Percentiles rank a stretch among this genome's conserved stretches.
phyloP scores from a whole-genome alignment of 2,329 filamentous ascomycete genomes.

The Fonsecaea monophora region DNA sequence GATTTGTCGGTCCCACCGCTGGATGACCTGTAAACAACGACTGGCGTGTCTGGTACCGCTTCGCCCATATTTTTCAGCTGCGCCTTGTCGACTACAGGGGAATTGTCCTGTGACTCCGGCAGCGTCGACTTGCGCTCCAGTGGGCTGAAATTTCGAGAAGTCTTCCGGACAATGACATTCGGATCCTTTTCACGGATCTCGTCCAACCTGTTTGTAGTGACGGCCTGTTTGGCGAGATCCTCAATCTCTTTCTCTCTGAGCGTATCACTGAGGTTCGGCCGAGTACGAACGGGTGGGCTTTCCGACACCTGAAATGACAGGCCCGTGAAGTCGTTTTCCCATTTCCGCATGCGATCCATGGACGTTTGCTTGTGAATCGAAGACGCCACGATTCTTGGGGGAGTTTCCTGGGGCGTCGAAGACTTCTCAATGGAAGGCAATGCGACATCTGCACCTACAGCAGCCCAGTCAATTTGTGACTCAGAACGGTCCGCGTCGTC shows the following conservation, averaged over 20 bases:
- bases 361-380: constrained; percentile 33
- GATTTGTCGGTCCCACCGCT: constrained; percentile 26
- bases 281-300: constrained; percentile 43
- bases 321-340: constrained; percentile 44
- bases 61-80: constrained; percentile 38
- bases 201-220: constrained; percentile 37
- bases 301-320: constrained; percentile 44
- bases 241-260: constrained; percentile 40
- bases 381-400: constrained; percentile 30
- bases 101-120: constrained; percentile 16
- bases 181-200: constrained; percentile 37
- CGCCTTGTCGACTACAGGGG: background rate
- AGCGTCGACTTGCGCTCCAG: constrained; percentile 29
- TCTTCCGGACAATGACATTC: constrained; percentile 32
- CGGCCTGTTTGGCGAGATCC: constrained; percentile 33
- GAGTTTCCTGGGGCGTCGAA: constrained; percentile 34
- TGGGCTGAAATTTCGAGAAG: constrained; percentile 33
- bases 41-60: constrained; percentile 49
- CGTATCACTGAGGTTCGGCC: constrained; percentile 32
- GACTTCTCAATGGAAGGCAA: constrained; percentile 36
- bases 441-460: constrained; percentile 37
- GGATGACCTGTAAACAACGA: constrained; percentile 46
- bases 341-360: constrained; percentile 37
- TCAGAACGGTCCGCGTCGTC: constrained; percentile 15
- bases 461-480: constrained; percentile 39